These are phyloP conservation scores for Metarhizium anisopliae DNA, from an alignment of 2,329 filamentous ascomycete genomes.

Conservation along the genomic window DNA sequence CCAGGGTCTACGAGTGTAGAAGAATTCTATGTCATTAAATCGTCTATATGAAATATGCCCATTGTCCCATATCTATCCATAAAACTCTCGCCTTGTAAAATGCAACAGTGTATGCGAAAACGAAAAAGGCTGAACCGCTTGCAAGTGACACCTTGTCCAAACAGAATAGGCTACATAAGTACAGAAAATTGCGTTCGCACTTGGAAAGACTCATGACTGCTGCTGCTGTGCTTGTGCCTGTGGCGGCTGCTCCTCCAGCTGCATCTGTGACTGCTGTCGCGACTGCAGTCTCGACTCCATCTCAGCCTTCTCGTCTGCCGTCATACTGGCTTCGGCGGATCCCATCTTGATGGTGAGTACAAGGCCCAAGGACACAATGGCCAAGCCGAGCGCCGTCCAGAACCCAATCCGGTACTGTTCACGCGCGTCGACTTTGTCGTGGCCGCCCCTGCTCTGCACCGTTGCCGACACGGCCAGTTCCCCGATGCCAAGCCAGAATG, in stretches of 20 bases:
- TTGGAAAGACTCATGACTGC: background rate
- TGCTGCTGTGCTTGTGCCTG: background rate
- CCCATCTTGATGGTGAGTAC: conserved; percentile 48
- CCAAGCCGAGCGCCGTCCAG: conserved; percentile 54
- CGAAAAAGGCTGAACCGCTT: too few species aligned
- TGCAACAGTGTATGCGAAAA: background rate
- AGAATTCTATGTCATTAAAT: too few species aligned
- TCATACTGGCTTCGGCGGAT: conserved; percentile 46
- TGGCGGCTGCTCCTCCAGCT: background rate
- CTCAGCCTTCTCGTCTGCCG: conserved; percentile 43
- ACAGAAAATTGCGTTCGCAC: too few species aligned
- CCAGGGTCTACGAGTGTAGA: too few species aligned
- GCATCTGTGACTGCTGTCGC: background rate
- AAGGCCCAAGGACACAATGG: conserved; percentile 40
- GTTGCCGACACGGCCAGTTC: conserved; percentile 53
- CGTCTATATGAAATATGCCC: background rate
- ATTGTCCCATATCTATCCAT: too few species aligned
- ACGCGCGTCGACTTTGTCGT: conserved; percentile 27
- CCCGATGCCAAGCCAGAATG: conserved; percentile 60
- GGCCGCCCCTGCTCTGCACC: conserved; percentile 14
- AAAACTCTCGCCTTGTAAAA: too few species aligned
- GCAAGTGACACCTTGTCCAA: too few species aligned
- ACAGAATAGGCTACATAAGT: too few species aligned
- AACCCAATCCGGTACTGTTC: conserved; percentile 57
- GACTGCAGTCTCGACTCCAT: conserved; percentile 9